Evolutionary conservation across 352 stramenopile genomes (phyloP).

Genomic region (Phytophthora foliorum): DNA sequence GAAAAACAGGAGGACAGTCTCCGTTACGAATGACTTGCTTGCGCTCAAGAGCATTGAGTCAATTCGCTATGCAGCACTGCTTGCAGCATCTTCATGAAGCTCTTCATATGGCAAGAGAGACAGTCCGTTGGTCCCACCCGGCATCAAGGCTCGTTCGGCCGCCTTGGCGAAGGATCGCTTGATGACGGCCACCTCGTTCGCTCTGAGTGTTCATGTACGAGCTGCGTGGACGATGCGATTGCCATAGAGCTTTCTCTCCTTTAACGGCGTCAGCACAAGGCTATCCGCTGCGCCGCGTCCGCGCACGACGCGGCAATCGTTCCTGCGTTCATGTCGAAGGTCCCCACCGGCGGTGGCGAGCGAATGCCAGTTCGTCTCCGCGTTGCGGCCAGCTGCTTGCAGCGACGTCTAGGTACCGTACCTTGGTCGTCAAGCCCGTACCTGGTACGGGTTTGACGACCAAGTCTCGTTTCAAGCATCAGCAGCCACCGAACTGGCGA

Average conservation of each 20-base stretch:
- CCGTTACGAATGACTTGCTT: not conserved
- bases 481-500: conserved; percentile 6
- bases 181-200: not conserved
- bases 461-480: conserved; percentile 7
- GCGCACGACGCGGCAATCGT: conserved; percentile 8
- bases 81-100: conserved; percentile 15
- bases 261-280: conserved; percentile 12
- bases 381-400: conserved; percentile 12
- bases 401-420: not conserved
- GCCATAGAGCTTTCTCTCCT: conserved; percentile 35
- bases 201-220: not conserved
- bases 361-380: conserved; percentile 13
- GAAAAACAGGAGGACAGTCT: conserved; percentile 11
- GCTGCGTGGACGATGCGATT: conserved; percentile 21
- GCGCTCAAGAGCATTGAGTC: not conserved
- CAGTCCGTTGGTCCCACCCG: conserved; percentile 36
- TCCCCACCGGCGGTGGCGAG: not conserved
- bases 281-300: conserved; percentile 16
- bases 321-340: conserved; percentile 17
- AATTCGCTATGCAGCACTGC: not conserved
- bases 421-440: no score
- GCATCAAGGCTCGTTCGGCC: conserved; percentile 9
- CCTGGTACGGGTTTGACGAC: not conserved
- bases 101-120: conserved; percentile 37
- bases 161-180: not conserved